Conservation (phyloP, 2,329 filamentous ascomycete species). For the Aspergillus jensenii region DNA sequence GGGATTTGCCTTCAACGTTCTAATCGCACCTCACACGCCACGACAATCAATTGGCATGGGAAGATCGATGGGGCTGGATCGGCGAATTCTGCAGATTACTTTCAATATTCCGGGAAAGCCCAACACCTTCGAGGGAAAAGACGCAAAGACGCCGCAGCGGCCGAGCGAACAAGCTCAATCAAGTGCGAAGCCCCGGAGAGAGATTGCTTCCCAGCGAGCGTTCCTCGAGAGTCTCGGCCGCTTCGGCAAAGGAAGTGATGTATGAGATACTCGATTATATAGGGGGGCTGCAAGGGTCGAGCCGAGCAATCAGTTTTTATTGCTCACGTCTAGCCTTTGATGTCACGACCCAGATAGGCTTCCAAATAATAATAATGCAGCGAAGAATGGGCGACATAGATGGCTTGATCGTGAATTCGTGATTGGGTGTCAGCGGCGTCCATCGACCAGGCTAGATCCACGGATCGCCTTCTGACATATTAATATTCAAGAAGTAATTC, state of each 20-base stretch:
- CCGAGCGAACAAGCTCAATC: background rate
- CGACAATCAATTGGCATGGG: constrained; percentile 5
- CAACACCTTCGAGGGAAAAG: background rate
- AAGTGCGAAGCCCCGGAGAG: background rate
- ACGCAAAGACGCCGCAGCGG: background rate
- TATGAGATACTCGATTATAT: background rate
- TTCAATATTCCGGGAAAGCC: background rate
- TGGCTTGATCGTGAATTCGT: constrained; percentile 6
- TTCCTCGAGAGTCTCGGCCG: constrained; percentile 1
- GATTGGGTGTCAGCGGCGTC: constrained; percentile 8
- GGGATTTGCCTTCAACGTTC: constrained; percentile 2
- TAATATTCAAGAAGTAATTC: background rate
- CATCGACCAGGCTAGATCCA: constrained; percentile 5
- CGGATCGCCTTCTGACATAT: constrained; percentile 7
- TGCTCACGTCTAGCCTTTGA: background rate
- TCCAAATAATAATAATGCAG: constrained; percentile 2
- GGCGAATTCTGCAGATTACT: background rate
- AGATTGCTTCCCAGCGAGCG: background rate
- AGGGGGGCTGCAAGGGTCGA: background rate
- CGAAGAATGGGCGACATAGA: constrained; percentile 11
- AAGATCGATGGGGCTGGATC: constrained; percentile 7
- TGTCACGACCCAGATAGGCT: background rate
- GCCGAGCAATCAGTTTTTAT: constrained; percentile 1
- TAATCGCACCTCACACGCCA: constrained; percentile 2
- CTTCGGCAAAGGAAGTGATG: background rate